Evolutionary conservation across 2,329 filamentous ascomycete genomes (phyloP), one percentile per base, ranked within the genome.

Genomic region (Aspergillus sp.): DNA sequence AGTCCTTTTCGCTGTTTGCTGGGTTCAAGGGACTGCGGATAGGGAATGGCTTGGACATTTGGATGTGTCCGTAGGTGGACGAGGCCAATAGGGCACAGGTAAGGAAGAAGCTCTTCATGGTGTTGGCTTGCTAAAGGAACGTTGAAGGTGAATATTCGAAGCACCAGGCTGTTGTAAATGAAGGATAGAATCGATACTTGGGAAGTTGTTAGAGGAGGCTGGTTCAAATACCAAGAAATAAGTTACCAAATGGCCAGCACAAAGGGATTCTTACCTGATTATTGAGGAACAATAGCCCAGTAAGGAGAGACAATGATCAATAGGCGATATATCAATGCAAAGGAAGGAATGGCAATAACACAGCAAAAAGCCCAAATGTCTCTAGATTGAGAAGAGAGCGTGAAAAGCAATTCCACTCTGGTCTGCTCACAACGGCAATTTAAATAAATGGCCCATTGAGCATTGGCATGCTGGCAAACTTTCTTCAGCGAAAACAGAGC

Each of bases 1-100:
- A 92, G 79, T 93, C 90, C 72, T 86, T 82, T 58, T 83, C 76
- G 13, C 69, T 65, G 41, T 75, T 76, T 48, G 80, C 73, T 19
- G 80, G 79, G 66, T 85, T 81, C 50, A 81, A 74, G 55, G 81
- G 82, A 68, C 80, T 83, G 62, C 81, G 81, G 25, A 87, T 76
- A 9, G 84, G 82, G 61, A 81, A 83, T 2, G 85, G 85, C 61
- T 80, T 80, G 67, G 74, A 77, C 83, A 87, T 81, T 71, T 87
- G 81, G 78, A 87, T 85, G 71, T 87, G 85, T 23, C 69, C 76
- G 41, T 72, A 72, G 46, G 70, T 74, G 34, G 67, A 69, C 19
- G 71, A 68, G 46, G 74, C 76, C 72, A 78, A 23, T 7, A 77
- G 62, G 58, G 69, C 69, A 28, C 60, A 68, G n/a, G 71, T 43